Conservation (phyloP, 805 yeast species). For the Metschnikowia hibisci region DNA sequence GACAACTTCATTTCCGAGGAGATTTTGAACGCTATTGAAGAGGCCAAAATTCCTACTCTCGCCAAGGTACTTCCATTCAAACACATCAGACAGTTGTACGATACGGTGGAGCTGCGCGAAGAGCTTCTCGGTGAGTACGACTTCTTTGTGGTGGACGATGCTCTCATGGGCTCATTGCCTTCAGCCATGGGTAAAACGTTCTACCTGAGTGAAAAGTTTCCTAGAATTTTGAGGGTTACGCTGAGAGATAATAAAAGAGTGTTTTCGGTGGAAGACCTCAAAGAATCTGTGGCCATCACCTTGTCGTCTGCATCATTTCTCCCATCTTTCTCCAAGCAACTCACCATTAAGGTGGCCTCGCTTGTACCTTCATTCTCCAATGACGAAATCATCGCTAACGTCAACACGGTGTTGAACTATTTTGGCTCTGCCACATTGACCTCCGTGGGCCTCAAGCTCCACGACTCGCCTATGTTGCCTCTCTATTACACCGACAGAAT, state of each 20-base stretch:
- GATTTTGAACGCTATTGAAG: slow-evolving; percentile 45
- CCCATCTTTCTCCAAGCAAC: slow-evolving; percentile 70
- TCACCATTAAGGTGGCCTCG: slow-evolving; percentile 66
- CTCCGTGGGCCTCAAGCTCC: slow-evolving; percentile 61
- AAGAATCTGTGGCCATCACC: slow-evolving; percentile 56
- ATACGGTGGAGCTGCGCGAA: slow-evolving; percentile 85
- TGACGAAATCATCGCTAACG: slow-evolving; percentile 56
- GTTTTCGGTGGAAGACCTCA: slow-evolving; percentile 48
- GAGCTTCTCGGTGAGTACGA: slow-evolving; percentile 66
- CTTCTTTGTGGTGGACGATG: slow-evolving; percentile 80
- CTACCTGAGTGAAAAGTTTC: slow-evolving; percentile 55
- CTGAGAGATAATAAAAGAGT: slow-evolving; percentile 29
- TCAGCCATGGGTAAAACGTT: slow-evolving; percentile 78
- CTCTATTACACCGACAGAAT: slow-evolving; percentile 63
- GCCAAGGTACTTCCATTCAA: slow-evolving; percentile 61
- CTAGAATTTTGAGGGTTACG: slow-evolving; percentile 57
- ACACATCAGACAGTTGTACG: slow-evolving; percentile 78
- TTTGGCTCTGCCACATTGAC: slow-evolving; percentile 48
- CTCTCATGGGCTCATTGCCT: slow-evolving; percentile 75
- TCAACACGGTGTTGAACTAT: slow-evolving; percentile 48
- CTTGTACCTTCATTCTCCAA: slow-evolving; percentile 33
- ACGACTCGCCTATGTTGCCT: slow-evolving; percentile 79
- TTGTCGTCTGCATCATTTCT: slow-evolving; percentile 55
- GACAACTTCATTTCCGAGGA: slow-evolving; percentile 51
- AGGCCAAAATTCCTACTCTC: slow-evolving; percentile 43